phyloP scores from a whole-genome alignment of 2,329 filamentous ascomycete genomes.

The Cadophora sp. region DNA sequence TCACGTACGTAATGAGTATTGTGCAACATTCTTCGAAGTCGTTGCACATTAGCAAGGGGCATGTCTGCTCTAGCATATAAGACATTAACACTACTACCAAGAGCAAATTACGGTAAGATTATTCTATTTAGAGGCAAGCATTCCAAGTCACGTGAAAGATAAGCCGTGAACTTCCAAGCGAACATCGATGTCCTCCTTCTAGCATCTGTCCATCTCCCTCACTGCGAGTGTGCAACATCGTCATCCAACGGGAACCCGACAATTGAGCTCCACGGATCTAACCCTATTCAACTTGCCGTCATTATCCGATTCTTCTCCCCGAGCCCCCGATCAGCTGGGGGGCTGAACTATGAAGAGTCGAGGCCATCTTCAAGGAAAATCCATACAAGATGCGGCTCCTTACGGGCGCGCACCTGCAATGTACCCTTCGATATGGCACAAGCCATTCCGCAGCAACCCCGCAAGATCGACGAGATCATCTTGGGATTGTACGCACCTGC shows the following conservation, averaged over 20 bases:
- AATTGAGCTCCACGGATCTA: conserved; percentile 9
- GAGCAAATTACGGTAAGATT: background rate
- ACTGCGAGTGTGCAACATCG: conserved; percentile 8
- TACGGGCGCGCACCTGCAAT: conserved; percentile 10
- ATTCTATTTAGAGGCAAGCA: background rate
- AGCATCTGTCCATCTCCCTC: background rate
- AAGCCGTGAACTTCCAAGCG: background rate
- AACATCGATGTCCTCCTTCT: background rate
- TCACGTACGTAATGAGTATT: too few relatives aligned
- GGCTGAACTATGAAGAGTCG: conserved; percentile 17
- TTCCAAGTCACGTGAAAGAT: background rate
- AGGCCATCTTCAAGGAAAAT: background rate
- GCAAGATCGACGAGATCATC: conserved; percentile 16
- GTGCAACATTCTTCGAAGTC: too few relatives aligned
- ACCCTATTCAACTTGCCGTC: background rate
- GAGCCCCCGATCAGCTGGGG: conserved; percentile 5
- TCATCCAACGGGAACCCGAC: conserved; percentile 5
- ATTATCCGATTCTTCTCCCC: conserved; percentile 1
- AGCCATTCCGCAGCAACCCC: background rate
- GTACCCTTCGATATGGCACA: conserved; percentile 4
- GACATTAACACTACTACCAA: too few relatives aligned
- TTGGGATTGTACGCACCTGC: background rate
- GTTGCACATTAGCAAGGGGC: too few relatives aligned
- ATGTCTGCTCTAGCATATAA: too few relatives aligned
- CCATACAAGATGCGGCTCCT: conserved; percentile 12